Base-by-base conservation (phyloP, 179 eudicot species). In the Heliamphora pulchella region DNA sequence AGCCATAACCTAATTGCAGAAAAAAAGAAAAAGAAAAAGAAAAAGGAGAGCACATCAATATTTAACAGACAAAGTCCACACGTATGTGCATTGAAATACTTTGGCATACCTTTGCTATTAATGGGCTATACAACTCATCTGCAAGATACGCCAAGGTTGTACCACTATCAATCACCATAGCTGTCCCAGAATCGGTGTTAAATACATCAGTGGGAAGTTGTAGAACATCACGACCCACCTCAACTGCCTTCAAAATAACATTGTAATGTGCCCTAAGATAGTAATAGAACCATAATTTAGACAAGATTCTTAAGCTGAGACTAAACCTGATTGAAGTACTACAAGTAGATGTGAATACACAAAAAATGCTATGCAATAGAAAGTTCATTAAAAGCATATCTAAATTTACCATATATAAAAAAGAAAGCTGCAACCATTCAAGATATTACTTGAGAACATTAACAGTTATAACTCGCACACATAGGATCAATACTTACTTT, bases 91-190 rank as follows among this genome's bases (percentile, higher is more conserved):
- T 22, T 31, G 5, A 79, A 71, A 79, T 9, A 73, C 43, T 13
- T 72, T 51, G 59, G 81, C 82, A 74, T 83, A 91, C 98, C 87
- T 83, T 86, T 8, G 75, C 7, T 48, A 90, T 64, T 47, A 93
- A 46, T n/a, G 76, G 80, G 68, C 81, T 82, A 85, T 83, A 91
- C 76, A 93, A 75, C 13, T 81, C 89, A 46, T 86, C 86, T 31
- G 92, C 91, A 71, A 93, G 93, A 90, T 94, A 91, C 13, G 96
- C 94, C 86, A 94, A 87, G 82, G 98, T 94, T 71, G 98, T 91
- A 78, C 98, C 98, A 69, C 98, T 93, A 80, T 94, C 98, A 74
- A 94, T 84, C 65, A 94, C 86, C 59, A 91, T 85, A 20, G 81
- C 80, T 74, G 80, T 79, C 41, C 80, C 86, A 7, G 78, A 17